These are phyloP conservation scores for Pseudomonodictys pantanalensis DNA, from an alignment of 495 filamentous ascomycete species.

Conservation along the genomic window DNA sequence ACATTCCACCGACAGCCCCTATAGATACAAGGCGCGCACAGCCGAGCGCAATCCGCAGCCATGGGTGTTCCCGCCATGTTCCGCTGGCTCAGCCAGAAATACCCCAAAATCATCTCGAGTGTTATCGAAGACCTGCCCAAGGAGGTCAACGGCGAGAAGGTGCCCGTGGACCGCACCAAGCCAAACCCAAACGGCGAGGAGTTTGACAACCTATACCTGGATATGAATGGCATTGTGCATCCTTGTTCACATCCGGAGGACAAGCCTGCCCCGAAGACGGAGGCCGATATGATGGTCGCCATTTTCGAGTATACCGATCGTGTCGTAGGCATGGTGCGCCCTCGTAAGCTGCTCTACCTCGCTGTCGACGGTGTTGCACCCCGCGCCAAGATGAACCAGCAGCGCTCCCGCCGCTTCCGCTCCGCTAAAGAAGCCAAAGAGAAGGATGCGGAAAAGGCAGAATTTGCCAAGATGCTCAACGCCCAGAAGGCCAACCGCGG, in stretches of 20 bases:
- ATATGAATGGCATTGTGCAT: constrained; percentile 99
- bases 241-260: constrained; percentile 98
- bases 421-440: constrained; percentile 92
- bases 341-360: constrained; percentile 93
- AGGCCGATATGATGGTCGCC: constrained; percentile 99
- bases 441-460: constrained; percentile 86
- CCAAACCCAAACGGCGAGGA: constrained; percentile 98
- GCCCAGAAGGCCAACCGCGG: constrained; percentile 49
- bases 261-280: constrained; percentile 79
- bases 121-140: constrained; percentile 83
- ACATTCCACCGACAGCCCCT: neutral
- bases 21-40: neutral
- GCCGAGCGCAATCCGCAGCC: constrained; percentile 36
- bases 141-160: constrained; percentile 71
- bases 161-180: constrained; percentile 78
- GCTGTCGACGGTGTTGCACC: constrained; percentile 96
- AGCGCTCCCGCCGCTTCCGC: constrained; percentile 85
- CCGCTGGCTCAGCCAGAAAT: constrained; percentile 91
- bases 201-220: constrained; percentile 95
- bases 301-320: constrained; percentile 97
- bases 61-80: constrained; percentile 97
- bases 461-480: constrained; percentile 76
- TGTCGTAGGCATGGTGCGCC: constrained; percentile 96
- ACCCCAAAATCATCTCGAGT: constrained; percentile 89
- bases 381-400: constrained; percentile 96